A percentile compares a stretch with the other conserved stretches of the same genome.
Evolutionary conservation across 2,329 filamentous ascomycete genomes (phyloP).

Genomic region (Mycosphaerella sp.): DNA sequence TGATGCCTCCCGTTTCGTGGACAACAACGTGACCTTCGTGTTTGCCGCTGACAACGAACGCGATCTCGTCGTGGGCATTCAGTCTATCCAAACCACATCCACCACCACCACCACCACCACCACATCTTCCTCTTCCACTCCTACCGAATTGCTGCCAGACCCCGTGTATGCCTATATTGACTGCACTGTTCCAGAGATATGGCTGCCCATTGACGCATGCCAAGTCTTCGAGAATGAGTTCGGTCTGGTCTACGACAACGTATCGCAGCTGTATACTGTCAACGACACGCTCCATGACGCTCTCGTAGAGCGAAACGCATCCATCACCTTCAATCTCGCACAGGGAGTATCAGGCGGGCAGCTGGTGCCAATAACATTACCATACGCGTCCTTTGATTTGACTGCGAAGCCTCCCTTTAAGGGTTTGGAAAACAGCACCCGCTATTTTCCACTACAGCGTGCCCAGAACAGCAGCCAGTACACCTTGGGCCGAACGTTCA

Average conservation of each 20-base stretch:
- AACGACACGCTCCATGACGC: slow-evolving; percentile 50
- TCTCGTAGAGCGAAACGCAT: slow-evolving; percentile 40
- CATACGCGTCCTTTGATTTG: slow-evolving; percentile 47
- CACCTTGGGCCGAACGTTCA: slow-evolving; percentile 24
- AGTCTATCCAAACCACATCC: slow-evolving; percentile 34
- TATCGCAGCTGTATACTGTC: slow-evolving; percentile 59
- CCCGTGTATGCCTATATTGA: slow-evolving; percentile 43
- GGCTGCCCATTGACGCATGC: slow-evolving; percentile 50
- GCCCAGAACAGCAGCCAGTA: slow-evolving; percentile 35
- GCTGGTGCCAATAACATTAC: slow-evolving; percentile 42
- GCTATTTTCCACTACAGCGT: slow-evolving; percentile 61
- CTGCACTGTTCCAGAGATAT: slow-evolving; percentile 45
- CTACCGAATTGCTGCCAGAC: slow-evolving; percentile 36
- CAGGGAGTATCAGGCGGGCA: slow-evolving; percentile 31
- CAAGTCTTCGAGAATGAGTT: slow-evolving; percentile 58
- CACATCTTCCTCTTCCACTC: slow-evolving; percentile 26
- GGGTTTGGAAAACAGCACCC: slow-evolving; percentile 49
- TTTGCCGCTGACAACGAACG: slow-evolving; percentile 51
- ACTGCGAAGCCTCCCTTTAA: slow-evolving; percentile 44
- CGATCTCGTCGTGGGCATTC: slow-evolving; percentile 54
- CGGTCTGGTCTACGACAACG: slow-evolving; percentile 59
- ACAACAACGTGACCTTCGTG: slow-evolving; percentile 56
- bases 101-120: slow-evolving; percentile 24
- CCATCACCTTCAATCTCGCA: slow-evolving; percentile 41
- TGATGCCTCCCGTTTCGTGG: slow-evolving; percentile 55